Conservation (phyloP, 148 eudicot genomes). For the Nyssa sinensis region DNA sequence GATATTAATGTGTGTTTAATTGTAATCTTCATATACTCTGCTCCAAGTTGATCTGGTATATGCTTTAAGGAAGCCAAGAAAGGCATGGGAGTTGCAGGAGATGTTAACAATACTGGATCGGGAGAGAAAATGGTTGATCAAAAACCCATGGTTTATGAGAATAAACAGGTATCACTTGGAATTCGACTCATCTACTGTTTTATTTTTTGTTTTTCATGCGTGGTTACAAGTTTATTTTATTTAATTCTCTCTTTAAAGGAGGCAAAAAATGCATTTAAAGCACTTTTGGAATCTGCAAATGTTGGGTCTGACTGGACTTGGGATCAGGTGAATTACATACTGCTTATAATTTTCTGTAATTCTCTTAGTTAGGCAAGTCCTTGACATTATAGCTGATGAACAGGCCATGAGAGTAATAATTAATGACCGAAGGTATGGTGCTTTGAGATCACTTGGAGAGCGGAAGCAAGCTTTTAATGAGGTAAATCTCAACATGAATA, state of each 20-base stretch:
- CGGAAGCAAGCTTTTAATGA: constrained; percentile 89
- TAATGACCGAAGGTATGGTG: constrained; percentile 89
- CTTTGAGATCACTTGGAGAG: constrained; percentile 81
- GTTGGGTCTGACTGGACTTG: constrained; percentile 94
- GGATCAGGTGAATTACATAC: constrained; percentile 70
- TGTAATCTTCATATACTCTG: not conserved
- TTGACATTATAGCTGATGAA: constrained; percentile 19
- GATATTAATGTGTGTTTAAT: constrained; percentile 2
- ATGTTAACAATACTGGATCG: constrained; percentile 30
- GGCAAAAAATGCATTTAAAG: constrained; percentile 84
- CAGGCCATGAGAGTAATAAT: constrained; percentile 91
- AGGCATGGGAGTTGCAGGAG: constrained; percentile 34
- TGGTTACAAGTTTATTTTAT: not conserved
- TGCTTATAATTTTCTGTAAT: constrained; percentile 11
- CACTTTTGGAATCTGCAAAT: constrained; percentile 75
- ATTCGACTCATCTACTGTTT: not conserved
- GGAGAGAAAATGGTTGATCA: constrained; percentile 58
- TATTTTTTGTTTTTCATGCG: not conserved
- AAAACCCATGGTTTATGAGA: constrained; percentile 59
- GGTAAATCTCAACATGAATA: constrained; percentile 39
- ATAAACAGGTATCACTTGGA: constrained; percentile 60
- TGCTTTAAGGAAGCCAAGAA: constrained; percentile 54
- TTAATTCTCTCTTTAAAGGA: constrained; percentile 47
- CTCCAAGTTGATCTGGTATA: not conserved
- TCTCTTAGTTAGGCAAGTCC: not conserved